Percentiles rank a stretch among this genome's conserved stretches.
These are phyloP conservation scores for Musa acuminata DNA, from an alignment of 176 grass and related monocot genomes.

Conservation along the genomic window DNA sequence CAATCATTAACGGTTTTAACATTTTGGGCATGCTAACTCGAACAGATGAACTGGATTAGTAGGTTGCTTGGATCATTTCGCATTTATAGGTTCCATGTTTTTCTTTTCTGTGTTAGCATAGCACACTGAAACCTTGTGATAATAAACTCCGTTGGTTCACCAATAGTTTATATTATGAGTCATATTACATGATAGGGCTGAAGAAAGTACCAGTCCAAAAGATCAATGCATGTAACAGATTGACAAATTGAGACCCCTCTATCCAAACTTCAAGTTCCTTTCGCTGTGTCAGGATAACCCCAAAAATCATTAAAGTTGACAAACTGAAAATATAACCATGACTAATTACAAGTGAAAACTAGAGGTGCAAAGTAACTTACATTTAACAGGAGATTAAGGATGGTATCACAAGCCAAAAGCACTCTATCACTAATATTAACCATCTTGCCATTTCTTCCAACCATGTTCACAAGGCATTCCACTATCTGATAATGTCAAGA, in stretches of 20 bases:
- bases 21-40: no score
- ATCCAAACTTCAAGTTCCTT: constrained; percentile 38
- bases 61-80: no score
- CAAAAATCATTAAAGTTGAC: background rate
- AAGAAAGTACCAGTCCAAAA: constrained; percentile 66
- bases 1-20: no score
- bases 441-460: constrained; percentile 31
- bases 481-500: constrained; percentile 39
- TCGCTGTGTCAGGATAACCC: constrained; percentile 32
- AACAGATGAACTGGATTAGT: no score
- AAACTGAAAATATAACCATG: background rate
- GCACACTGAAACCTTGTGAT: background rate
- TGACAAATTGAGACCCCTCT: constrained; percentile 32
- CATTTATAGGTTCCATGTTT: no score
- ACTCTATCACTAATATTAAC: constrained; percentile 42
- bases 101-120: no score
- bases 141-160: background rate
- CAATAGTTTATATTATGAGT: constrained; percentile 1
- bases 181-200: constrained; percentile 10
- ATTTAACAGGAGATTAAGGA: constrained; percentile 65
- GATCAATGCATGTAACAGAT: constrained; percentile 42
- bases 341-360: background rate
- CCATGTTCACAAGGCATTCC: constrained; percentile 68
- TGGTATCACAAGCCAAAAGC: constrained; percentile 80
- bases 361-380: constrained; percentile 30